Conservation (phyloP, 108 stramenopile species). For the Cyclotella kingstonii region DNA sequence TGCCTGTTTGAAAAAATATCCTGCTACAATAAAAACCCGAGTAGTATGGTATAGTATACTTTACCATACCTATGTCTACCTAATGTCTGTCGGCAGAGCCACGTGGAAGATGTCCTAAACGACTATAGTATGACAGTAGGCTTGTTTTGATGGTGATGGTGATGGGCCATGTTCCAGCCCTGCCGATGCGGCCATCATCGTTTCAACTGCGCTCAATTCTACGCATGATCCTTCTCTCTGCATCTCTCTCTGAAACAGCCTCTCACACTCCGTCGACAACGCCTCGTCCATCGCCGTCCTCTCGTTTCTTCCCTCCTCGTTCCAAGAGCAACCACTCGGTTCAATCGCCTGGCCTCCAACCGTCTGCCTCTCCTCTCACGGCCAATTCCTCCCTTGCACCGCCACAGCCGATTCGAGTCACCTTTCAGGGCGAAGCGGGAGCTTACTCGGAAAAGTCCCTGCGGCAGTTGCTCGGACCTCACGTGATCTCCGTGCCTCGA, state of each 20-base stretch:
- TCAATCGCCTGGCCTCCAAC: conserved; percentile 3
- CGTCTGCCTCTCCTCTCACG: not conserved
- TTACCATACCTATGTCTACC: too few species aligned
- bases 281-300: not conserved
- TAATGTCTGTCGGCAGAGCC: too few species aligned
- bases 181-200: too few species aligned
- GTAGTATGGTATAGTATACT: too few species aligned
- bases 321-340: conserved; percentile 5
- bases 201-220: too few species aligned
- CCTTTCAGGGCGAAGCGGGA: conserved; percentile 96
- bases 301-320: conserved; percentile 5
- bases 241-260: not conserved
- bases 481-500: conserved; percentile 83
- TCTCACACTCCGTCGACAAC: not conserved
- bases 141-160: too few species aligned
- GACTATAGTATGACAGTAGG: too few species aligned
- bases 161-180: too few species aligned
- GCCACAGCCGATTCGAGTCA: conserved; percentile 64
- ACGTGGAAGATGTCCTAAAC: too few species aligned
- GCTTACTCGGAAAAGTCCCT: conserved; percentile 96
- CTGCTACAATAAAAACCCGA: too few species aligned
- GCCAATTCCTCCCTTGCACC: conserved; percentile 5
- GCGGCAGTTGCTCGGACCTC: conserved; percentile 84
- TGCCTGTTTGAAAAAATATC: too few species aligned
- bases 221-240: not conserved